These are phyloP conservation scores for Didymella glomerata DNA, from an alignment of 2,329 filamentous ascomycete genomes.

Conservation along the genomic window DNA sequence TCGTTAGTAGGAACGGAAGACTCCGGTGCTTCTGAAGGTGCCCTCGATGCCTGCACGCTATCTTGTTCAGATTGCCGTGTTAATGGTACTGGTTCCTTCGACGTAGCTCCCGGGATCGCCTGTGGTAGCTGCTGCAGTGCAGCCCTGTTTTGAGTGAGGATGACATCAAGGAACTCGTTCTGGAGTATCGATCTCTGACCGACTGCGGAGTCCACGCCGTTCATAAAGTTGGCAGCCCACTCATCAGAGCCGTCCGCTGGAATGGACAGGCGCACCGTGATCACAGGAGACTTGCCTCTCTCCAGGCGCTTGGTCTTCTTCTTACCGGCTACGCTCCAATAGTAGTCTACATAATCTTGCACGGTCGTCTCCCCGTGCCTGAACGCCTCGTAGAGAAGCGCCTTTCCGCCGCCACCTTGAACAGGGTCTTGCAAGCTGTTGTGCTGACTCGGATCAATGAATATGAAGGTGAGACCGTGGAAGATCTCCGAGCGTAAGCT, in stretches of 20 bases:
- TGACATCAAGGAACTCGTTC: conserved; percentile 89
- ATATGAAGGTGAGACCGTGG: conserved; percentile 86
- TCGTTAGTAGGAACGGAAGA: conserved; percentile 28
- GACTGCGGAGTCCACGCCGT: conserved; percentile 72
- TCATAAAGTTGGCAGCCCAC: conserved; percentile 77
- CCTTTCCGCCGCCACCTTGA: conserved; percentile 83
- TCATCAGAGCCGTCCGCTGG: conserved; percentile 56
- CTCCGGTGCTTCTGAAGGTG: conserved; percentile 32
- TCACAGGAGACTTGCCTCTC: conserved; percentile 73
- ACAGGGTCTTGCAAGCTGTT: conserved; percentile 78
- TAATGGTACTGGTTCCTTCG: conserved; percentile 29
- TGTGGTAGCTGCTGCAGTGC: conserved; percentile 72
- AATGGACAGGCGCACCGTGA: conserved; percentile 75
- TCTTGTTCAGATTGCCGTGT: conserved; percentile 28
- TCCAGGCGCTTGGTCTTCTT: conserved; percentile 73
- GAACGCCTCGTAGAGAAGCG: conserved; percentile 68
- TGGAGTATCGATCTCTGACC: conserved; percentile 87
- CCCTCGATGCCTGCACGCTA: conserved; percentile 26
- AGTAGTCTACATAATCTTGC: conserved; percentile 79
- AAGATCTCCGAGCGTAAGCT: conserved; percentile 74
- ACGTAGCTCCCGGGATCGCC: conserved; percentile 41
- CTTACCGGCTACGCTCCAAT: conserved; percentile 76
- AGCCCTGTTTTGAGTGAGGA: conserved; percentile 80
- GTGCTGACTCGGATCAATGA: conserved; percentile 79
- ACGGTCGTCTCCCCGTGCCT: conserved; percentile 69